Evolutionary conservation across 352 stramenopile genomes (phyloP).

Genomic region (Phytophthora crassamura): DNA sequence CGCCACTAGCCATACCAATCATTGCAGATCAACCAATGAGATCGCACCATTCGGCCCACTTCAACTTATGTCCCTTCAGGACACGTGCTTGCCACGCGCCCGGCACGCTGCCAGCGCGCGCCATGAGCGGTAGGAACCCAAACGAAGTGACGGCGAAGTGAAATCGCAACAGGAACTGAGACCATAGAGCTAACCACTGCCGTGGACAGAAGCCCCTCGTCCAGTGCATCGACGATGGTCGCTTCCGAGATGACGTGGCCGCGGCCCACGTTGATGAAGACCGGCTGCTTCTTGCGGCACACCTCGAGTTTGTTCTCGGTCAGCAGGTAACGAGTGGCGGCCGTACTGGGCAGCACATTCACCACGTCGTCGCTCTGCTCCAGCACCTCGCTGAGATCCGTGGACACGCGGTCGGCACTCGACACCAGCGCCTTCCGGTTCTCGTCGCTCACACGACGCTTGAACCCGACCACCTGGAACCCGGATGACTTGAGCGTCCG

Average conservation of each 20-base stretch:
- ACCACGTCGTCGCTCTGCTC: conserved; percentile 80
- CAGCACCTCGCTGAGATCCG: conserved; percentile 53
- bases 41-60: too few species aligned
- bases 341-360: conserved; percentile 84
- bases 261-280: conserved; percentile 91
- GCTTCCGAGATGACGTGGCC: conserved; percentile 78
- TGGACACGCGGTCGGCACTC: conserved; percentile 51
- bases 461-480: conserved; percentile 75
- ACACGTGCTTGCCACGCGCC: too few species aligned
- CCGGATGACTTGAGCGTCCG: conserved; percentile 53
- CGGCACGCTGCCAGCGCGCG: too few species aligned
- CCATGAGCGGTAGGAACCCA: too few species aligned
- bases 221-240: conserved; percentile 70
- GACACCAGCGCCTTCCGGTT: conserved; percentile 20
- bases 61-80: too few species aligned
- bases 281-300: conserved; percentile 58
- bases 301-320: conserved; percentile 50
- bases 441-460: conserved; percentile 49
- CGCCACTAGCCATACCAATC: too few species aligned
- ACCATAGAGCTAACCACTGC: too few species aligned
- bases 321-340: conserved; percentile 72
- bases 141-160: too few species aligned
- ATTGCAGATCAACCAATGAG: too few species aligned
- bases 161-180: too few species aligned
- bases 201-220: conserved; percentile 64